Percentiles rank a stretch among this genome's conserved stretches.
Conservation (phyloP, 2,329 filamentous ascomycete genomes). For the Penicillium olsonii region DNA sequence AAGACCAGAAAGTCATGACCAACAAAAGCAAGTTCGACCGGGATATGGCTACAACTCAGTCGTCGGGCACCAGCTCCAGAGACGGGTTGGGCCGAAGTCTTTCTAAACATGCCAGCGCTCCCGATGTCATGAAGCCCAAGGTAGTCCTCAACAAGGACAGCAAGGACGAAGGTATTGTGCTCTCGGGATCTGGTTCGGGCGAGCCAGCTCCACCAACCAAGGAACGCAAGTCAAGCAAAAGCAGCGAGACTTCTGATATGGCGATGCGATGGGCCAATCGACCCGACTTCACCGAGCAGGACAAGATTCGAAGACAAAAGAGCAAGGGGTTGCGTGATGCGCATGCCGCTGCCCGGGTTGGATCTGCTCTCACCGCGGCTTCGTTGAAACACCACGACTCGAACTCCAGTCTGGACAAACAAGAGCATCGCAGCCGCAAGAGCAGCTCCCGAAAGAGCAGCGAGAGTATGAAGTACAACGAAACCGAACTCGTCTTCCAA, state of each 20-base stretch:
- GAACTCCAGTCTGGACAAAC: slow-evolving; percentile 56
- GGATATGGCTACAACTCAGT: slow-evolving; percentile 63
- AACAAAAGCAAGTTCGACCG: slow-evolving; percentile 69
- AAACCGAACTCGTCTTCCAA: slow-evolving; percentile 56
- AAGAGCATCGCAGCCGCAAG: slow-evolving; percentile 30
- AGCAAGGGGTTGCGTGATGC: slow-evolving; percentile 59
- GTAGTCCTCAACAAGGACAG: slow-evolving; percentile 61
- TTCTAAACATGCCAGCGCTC: slow-evolving; percentile 63
- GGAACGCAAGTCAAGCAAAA: slow-evolving; percentile 56
- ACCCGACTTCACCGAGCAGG: slow-evolving; percentile 53
- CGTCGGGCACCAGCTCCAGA: slow-evolving; percentile 56
- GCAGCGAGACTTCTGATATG: slow-evolving; percentile 50
- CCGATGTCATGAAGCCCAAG: slow-evolving; percentile 62
- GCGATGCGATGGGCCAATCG: slow-evolving; percentile 48
- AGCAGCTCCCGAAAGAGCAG: slow-evolving; percentile 39
- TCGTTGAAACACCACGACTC: slow-evolving; percentile 67
- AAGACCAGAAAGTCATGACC: slow-evolving; percentile 78
- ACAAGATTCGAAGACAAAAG: slow-evolving; percentile 54
- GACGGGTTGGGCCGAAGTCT: slow-evolving; percentile 57
- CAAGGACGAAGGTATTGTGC: slow-evolving; percentile 59
- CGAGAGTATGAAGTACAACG: slow-evolving; percentile 50
- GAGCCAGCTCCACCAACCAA: slow-evolving; percentile 53
- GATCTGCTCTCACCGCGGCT: slow-evolving; percentile 61
- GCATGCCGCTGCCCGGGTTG: slow-evolving; percentile 57
- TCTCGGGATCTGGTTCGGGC: slow-evolving; percentile 47